phyloP scores from a whole-genome alignment of 2,329 filamentous ascomycete species.

The Cladosporium colombiae region DNA sequence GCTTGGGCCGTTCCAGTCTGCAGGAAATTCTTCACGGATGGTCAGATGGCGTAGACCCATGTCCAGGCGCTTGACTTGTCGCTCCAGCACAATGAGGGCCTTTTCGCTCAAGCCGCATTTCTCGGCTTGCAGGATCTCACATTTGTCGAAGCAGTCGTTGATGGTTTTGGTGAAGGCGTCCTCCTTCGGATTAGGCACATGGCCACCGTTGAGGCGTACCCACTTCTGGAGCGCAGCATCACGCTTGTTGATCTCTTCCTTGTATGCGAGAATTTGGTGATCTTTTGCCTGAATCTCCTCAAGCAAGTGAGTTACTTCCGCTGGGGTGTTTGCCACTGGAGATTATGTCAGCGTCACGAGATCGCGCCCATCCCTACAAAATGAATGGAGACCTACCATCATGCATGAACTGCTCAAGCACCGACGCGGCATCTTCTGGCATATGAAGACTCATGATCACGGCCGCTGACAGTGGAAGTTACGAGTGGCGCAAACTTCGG shows the following conservation, averaged over 20 bases:
- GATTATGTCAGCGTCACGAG: background rate
- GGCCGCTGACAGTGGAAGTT: background rate
- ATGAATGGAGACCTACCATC: constrained; percentile 51
- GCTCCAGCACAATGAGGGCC: constrained; percentile 61
- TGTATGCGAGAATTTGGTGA: constrained; percentile 67
- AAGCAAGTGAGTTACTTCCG: constrained; percentile 79
- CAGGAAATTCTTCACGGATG: constrained; percentile 59
- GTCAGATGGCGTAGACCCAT: constrained; percentile 61
- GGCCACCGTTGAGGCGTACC: constrained; percentile 74
- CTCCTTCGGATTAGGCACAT: constrained; percentile 74
- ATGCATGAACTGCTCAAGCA: constrained; percentile 77
- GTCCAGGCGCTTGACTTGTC: constrained; percentile 64
- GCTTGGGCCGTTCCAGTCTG: constrained; percentile 61
- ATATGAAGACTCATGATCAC: constrained; percentile 41
- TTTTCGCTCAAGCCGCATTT: constrained; percentile 72
- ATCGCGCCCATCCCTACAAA: too few species aligned
- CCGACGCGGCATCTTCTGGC: constrained; percentile 64
- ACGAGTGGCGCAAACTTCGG: background rate
- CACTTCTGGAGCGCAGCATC: constrained; percentile 78
- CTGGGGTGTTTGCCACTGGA: constrained; percentile 72
- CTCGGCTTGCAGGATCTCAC: constrained; percentile 71
- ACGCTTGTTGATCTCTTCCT: constrained; percentile 68
- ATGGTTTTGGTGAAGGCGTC: constrained; percentile 66
- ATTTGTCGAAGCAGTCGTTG: constrained; percentile 66
- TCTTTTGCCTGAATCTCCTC: constrained; percentile 84